Evolutionary conservation across 75 land plant genomes (phyloP).

Genomic region (Pinus tabuliformis): DNA sequence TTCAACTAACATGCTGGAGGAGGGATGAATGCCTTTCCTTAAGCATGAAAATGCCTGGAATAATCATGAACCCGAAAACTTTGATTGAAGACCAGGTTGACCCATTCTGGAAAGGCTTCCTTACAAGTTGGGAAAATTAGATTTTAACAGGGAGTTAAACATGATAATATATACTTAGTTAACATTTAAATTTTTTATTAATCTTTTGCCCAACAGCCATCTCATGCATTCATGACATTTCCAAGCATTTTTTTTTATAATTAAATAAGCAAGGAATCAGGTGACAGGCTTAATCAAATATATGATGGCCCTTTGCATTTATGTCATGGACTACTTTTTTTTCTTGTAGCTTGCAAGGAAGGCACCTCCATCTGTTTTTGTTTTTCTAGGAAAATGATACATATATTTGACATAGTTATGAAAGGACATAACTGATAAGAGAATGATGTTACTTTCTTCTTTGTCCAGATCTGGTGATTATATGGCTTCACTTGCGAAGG

Average conservation of each 20-base stretch:
- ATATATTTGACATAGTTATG: background rate
- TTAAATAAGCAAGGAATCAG: background rate
- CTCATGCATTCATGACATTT: no score
- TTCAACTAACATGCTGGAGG: no score
- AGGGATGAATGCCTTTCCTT: no score
- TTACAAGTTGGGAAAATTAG: background rate
- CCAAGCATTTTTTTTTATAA: no score
- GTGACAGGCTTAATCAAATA: background rate
- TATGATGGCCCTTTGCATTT: background rate
- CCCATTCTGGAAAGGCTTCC: background rate
- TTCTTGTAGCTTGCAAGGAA: background rate
- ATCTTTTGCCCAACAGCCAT: no score
- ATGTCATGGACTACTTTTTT: background rate
- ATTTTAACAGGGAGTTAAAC: background rate
- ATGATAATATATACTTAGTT: background rate
- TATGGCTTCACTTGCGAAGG: conserved; percentile 87
- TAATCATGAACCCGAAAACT: no score
- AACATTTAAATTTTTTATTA: background rate
- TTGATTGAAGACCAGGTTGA: no score
- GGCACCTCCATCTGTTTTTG: background rate
- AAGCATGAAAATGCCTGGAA: no score
- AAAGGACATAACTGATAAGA: background rate
- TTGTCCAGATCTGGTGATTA: conserved; percentile 71
- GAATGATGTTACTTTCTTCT: background rate
- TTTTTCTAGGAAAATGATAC: background rate